Evolutionary conservation across 345 rosid species (phyloP).

Genomic region (Aethionema arabicum): DNA sequence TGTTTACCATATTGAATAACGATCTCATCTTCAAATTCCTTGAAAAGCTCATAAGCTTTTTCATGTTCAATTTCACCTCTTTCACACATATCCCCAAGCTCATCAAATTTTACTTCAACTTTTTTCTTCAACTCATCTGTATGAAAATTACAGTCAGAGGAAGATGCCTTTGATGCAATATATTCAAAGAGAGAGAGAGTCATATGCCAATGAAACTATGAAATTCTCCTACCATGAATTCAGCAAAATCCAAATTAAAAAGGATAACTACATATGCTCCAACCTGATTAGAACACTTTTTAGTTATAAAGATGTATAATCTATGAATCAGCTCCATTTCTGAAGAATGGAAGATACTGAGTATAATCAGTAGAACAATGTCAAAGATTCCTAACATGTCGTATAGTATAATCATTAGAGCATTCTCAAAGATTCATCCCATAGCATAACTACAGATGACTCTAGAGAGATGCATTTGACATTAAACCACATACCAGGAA

Average conservation of each 20-base stretch:
- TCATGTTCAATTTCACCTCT: conserved; percentile 69
- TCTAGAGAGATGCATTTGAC: not conserved
- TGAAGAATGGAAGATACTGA: not conserved
- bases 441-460: conserved; percentile 3
- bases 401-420: not conserved
- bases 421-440: not conserved
- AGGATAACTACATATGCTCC: conserved; percentile 7
- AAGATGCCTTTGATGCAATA: not conserved
- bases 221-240: conserved; percentile 6
- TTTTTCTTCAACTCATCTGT: conserved; percentile 83
- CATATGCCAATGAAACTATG: not conserved
- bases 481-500: conserved; percentile 53
- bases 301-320: not conserved
- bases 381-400: conserved; percentile 1
- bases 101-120: conserved; percentile 73
- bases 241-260: not conserved
- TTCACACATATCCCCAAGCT: conserved; percentile 88
- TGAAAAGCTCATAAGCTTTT: conserved; percentile 79
- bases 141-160: conserved; percentile 21
- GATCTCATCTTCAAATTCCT: conserved; percentile 85
- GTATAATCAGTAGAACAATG: not conserved
- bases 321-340: conserved; percentile 6
- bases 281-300: conserved; percentile 4
- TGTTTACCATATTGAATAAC: conserved; percentile 60
- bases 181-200: not conserved